Base-by-base conservation (phyloP, 192 early-diverging fungal species). In the Funneliformis mosseae region DNA sequence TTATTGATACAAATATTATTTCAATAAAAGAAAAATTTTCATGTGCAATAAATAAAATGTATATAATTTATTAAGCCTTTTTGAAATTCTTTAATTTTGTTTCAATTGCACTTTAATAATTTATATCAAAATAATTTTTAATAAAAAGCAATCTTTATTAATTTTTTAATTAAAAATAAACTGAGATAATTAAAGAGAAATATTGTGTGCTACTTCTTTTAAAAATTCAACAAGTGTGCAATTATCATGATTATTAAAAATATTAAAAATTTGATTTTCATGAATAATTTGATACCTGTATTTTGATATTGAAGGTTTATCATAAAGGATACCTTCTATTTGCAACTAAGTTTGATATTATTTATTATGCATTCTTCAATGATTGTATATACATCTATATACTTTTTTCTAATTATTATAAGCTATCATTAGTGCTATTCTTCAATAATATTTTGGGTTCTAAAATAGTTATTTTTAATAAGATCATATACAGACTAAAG, bases 381-480 rank as follows among this genome's bases (percentile, higher is more conserved):
- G 38, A 76, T 76, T 76, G 7, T 76, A 60, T 60, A 76, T 39
- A 76, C 74, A 33, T 55, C 48, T 38, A 76, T 50, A 76, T 76
- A 55, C 4, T 25, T 12, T 43, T 50, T 73, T 73, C 60, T 28
- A 76, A 60, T 61, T 61, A 76, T 3, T 41, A 3, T 62, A 12
- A 38, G 60, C 60, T 28, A 76, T 11, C 39, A 9, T n/a, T 63
- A 0, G 4, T 76, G 48, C 74, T 59, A 60, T 1, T 38, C 60
- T 28, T 77, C 38, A 16, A 61, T 16, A 21, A 43, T 11, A 39
- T 77, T 77, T 76, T 76, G 74, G 0, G 28, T 62, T 21, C 74
- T 59, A 42, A 33, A 33, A 38, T 63, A 41, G 1, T 25, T 21
- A 38, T 38, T 18, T 41, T 61, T 14, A 63, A 77, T 18, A 9